Base-by-base conservation (phyloP, 805 yeast genomes). In the Starmerella ratchasimensis region DNA sequence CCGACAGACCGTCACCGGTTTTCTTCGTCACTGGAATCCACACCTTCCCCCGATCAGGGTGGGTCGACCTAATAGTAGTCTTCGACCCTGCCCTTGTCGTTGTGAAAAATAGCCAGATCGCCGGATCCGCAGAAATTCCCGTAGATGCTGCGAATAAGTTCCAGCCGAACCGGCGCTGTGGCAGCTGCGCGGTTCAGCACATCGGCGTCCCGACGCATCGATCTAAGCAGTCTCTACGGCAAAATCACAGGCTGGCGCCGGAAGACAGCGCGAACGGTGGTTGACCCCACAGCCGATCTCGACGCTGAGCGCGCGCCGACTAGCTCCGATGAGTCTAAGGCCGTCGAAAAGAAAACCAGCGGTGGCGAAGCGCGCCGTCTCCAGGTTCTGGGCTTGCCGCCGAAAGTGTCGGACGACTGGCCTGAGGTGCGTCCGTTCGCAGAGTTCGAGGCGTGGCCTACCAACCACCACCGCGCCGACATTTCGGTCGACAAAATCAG, bases 381-480 rank as follows among this genome's bases (percentile, higher is more conserved):
- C n/a, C 21, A 29, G 6, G 41, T 51, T 5, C 34, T 51, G 9
- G 55, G 55, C 16, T 25, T 37, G 31, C 53, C 54, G 23, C 31
- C 23, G 17, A 19, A 16, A 14, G 7, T 32, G 14, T 33, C 32
- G 23, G 39, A 37, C 11, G 46, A 39, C 36, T 45, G 51, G 49
- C 38, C 33, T 5, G 23, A 19, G n/a, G 45, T 48, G 9, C 17
- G 36, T 16, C 25, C 31, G 19, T 37, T 27, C 14, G 49, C 51
- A 8, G 48, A 43, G 38, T 51, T 57, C 36, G 34, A 41, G n/a
- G 49, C 60, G 7, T 57, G 54, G 53, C 61, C 62, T 19, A 44
- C 54, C 5, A 45, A 40, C 27, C 44, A 37, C 21, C 40, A 45
- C 37, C 33, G 42, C 11, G 39, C 51, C 8, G 47, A 43, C 24